phyloP scores from a whole-genome alignment of 768 basidiomycete genomes.

The Goffeauzyma gilvescens region DNA sequence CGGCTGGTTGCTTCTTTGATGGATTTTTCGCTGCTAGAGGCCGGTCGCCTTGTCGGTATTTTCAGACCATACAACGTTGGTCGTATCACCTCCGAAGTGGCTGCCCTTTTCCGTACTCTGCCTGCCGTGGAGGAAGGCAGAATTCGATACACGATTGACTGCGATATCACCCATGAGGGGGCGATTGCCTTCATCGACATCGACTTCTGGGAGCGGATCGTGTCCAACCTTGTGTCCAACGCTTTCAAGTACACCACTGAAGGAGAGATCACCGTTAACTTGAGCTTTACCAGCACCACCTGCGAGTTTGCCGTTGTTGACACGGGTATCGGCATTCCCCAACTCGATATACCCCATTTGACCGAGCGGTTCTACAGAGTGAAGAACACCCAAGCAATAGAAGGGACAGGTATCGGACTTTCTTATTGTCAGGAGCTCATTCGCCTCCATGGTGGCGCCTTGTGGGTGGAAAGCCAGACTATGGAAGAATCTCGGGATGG shows the following conservation, averaged over 20 bases:
- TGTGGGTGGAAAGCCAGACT: constrained; percentile 22
- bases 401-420: constrained; percentile 34
- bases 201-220: constrained; percentile 5
- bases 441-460: constrained; percentile 32
- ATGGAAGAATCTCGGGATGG: constrained; percentile 24
- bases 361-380: constrained; percentile 35
- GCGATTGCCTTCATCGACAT: constrained; percentile 5
- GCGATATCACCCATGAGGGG: constrained; percentile 8
- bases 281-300: constrained; percentile 18
- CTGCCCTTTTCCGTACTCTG: constrained; percentile 24
- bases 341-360: constrained; percentile 19
- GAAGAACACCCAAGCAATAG: constrained; percentile 23
- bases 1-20: constrained; percentile 34
- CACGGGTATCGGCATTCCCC: constrained; percentile 35
- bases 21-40: constrained; percentile 34
- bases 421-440: constrained; percentile 30
- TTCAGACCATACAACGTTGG: constrained; percentile 29
- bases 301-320: constrained; percentile 31
- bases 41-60: constrained; percentile 22
- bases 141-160: constrained; percentile 14
- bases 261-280: constrained; percentile 30
- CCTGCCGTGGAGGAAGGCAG: not conserved
- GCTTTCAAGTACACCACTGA: constrained; percentile 29
- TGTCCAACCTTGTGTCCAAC: constrained; percentile 20
- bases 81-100: constrained; percentile 27